phyloP scores from a whole-genome alignment of 495 filamentous ascomycete genomes.

The Aspergillus coremiiformis region DNA sequence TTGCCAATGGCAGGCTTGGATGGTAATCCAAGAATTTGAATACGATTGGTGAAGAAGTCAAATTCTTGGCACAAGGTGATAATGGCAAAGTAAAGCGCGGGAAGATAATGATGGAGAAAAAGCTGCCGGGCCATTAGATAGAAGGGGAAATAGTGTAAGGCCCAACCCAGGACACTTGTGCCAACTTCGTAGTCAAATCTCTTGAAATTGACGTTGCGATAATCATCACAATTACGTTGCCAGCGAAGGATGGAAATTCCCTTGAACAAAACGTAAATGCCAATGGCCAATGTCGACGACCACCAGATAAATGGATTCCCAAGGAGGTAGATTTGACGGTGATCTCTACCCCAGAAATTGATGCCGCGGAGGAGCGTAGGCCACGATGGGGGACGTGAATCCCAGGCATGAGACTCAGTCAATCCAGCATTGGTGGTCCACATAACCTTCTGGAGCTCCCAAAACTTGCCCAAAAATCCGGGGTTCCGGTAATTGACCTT shows the following conservation, averaged over 20 bases:
- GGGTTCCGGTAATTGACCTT: conserved; percentile 93
- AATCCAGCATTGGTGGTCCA: conserved; percentile 97
- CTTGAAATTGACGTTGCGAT: conserved; percentile 72
- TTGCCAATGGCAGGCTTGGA: conserved; percentile 69
- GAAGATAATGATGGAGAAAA: conserved; percentile 96
- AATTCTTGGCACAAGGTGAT: conserved; percentile 80
- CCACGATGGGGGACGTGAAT: conserved; percentile 91
- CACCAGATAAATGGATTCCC: conserved; percentile 97
- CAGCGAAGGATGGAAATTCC: conserved; percentile 80
- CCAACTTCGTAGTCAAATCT: conserved; percentile 97
- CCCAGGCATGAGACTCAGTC: conserved; percentile 95
- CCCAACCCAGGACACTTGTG: conserved; percentile 84
- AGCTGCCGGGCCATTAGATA: conserved; percentile 96
- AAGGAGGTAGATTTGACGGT: conserved; percentile 92
- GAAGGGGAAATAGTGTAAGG: conserved; percentile 95
- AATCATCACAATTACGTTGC: conserved; percentile 88
- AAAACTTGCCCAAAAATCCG: conserved; percentile 97
- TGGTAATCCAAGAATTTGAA: conserved; percentile 57
- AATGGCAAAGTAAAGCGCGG: conserved; percentile 90
- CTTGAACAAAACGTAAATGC: conserved; percentile 75
- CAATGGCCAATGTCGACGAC: conserved; percentile 75
- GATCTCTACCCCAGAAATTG: conserved; percentile 96
- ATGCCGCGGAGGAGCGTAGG: conserved; percentile 89
- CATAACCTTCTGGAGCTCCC: conserved; percentile 99
- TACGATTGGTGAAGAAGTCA: conserved; percentile 71